Evolutionary conservation across 306 rosid genomes (phyloP), one percentile per base, ranked within the genome.

Genomic region (Glycine latifolia): DNA sequence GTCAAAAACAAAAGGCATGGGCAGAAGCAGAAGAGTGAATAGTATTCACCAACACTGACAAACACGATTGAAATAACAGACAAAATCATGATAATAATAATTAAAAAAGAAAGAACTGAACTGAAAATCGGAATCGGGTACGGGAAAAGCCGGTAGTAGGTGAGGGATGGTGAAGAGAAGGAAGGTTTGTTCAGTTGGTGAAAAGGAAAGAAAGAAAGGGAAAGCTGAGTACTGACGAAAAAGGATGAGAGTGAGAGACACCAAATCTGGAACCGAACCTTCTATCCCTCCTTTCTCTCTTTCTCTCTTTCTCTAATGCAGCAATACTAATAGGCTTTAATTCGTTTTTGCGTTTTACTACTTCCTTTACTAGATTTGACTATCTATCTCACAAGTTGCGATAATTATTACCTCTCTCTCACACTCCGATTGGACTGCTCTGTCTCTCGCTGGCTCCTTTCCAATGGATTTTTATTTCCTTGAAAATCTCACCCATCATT

Each of bases 121-220:
- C 20, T 12, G 8, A 48, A 53, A 78, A 81, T 44, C 69, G 26
- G 81, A 82, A 78, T 67, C 75, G 13, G 61, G 70, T 59, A 49
- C 37, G 50, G 43, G 61, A 80, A 62, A 12, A 55, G 15, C 3
- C n/a, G 15, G 10, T 41, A 54, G 7, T 67, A 49, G 48, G 8
- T 47, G 37, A 33, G 8, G 31, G 61, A 47, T 0, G 47, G 3
- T 37, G 37, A 65, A 48, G 54, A 41, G 13, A 61, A 44, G 68
- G 41, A 15, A 43, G 17, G 20, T 14, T 31, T 50, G 48, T 37
- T 7, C 3, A 35, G 4, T 2, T 2, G 39, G 50, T 3, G 41
- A 76, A 20, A 8, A 31, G 58, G 31, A 12, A 66, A 47, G 48
- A 43, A 6, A 43, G 47, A 43, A 39, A 8, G 48, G 58, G 31